Evolutionary conservation across 164 flowering plant genomes (phyloP).

Genomic region (Aristolochia californica): DNA sequence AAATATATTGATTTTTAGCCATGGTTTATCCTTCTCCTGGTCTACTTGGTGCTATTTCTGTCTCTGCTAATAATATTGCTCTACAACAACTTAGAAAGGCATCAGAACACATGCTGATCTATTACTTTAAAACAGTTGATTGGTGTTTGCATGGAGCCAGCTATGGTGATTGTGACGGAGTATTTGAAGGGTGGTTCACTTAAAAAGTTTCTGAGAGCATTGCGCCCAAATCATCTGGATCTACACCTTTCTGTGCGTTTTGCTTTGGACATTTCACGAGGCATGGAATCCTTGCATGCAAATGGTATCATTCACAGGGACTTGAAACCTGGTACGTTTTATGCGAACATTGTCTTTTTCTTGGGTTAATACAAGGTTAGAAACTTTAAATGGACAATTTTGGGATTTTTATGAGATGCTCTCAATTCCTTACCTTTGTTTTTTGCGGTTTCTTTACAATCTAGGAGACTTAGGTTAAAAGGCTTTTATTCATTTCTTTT

Average conservation of each 20-base stretch:
- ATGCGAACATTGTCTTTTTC: background rate
- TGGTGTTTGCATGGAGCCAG: constrained; percentile 20
- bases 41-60: too few relatives aligned
- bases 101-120: too few relatives aligned
- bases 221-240: constrained; percentile 16
- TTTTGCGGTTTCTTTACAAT: too few relatives aligned
- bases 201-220: constrained; percentile 9
- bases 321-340: constrained; percentile 20
- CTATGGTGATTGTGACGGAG: constrained; percentile 19
- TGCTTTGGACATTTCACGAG: constrained; percentile 23
- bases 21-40: too few relatives aligned
- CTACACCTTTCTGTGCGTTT: constrained; percentile 13
- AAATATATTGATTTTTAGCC: too few relatives aligned
- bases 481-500: too few relatives aligned
- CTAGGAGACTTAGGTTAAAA: too few relatives aligned
- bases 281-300: constrained; percentile 24
- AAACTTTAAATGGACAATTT: too few relatives aligned
- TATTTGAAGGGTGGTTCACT: constrained; percentile 20
- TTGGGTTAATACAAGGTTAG: background rate
- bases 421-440: too few relatives aligned
- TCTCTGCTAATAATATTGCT: too few relatives aligned
- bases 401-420: too few relatives aligned
- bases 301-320: constrained; percentile 31
- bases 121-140: constrained; percentile 20
- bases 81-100: too few relatives aligned